Evolutionary conservation across 768 basidiomycete genomes (phyloP), one percentile per base, ranked within the genome.

Genomic region (Termitomyces eurrhizus): DNA sequence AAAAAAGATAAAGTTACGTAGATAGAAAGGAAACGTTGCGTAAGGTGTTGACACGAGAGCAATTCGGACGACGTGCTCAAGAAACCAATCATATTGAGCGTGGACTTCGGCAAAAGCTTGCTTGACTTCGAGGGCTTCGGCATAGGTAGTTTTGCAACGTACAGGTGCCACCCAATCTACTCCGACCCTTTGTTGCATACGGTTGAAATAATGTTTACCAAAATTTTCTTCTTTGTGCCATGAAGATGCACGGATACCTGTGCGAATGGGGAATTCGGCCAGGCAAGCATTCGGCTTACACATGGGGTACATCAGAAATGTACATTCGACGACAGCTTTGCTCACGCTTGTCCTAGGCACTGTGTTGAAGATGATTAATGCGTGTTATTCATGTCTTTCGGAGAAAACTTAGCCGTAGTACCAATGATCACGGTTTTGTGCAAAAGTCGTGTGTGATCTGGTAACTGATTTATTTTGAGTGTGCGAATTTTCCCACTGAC

Each of bases 161-260:
- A 86, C 35, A 87, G 86, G 65, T 84, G 84, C 64, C 93, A 95
- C 65, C 79, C 88, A 44, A 87, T 96, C 61, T 97, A 86, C 75
- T 86, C 80, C 55, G 95, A 98, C 69, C 80, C 81, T 5, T 68
- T 70, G 14, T 77, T 96, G 62, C 97, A 95, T 70, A 74, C 83
- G 8, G 64, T 73, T 18, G 67, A 80, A 45, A 80, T 80, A 99
- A 98, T 72, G 80, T 96, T 13, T 97, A 93, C 71, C 90, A 93
- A 69, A 91, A 88, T 67, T 89, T 95, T 68, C 72, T 92, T 35
- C 72, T 97, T 46, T 80, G 86, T 2, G 92, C 90, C 0, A 87
- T 94, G 80, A 96, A 92, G 75, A 89, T 93, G 81, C 86, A 92
- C 61, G 80, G 83, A 56, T 97, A 98, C 69, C 75, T 98, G 37